These are phyloP conservation scores for Cryptococcus deneoformans DNA, from an alignment of 1,284 basidiomycete species.

Conservation along the genomic window DNA sequence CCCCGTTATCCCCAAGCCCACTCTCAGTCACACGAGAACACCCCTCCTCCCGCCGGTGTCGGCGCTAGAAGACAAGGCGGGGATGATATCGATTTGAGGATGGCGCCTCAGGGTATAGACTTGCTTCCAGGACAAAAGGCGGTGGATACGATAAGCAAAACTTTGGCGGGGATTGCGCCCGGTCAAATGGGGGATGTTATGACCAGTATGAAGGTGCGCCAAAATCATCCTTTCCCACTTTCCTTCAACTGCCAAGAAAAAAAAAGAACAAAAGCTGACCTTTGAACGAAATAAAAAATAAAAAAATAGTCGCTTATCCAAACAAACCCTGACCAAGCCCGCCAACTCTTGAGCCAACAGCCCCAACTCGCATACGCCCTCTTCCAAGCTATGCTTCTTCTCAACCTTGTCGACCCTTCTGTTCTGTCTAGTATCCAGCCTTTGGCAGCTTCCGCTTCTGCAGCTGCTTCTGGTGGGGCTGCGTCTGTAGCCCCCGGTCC, in stretches of 20 bases:
- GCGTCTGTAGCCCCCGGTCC: constrained; percentile 15
- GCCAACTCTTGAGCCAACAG: constrained; percentile 70
- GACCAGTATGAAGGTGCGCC: constrained; percentile 89
- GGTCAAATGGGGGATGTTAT: constrained; percentile 91
- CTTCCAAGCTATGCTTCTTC: constrained; percentile 90
- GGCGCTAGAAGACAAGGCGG: background rate
- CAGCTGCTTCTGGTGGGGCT: constrained; percentile 22
- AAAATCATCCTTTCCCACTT: background rate
- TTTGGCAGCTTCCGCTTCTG: constrained; percentile 28
- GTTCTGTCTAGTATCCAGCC: constrained; percentile 63
- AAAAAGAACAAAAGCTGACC: too few relatives aligned
- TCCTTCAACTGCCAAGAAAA: background rate
- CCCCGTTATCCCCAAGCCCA: background rate
- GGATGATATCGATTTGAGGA: constrained; percentile 16
- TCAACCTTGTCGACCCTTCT: constrained; percentile 89
- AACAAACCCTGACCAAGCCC: constrained; percentile 86
- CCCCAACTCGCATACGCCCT: constrained; percentile 95
- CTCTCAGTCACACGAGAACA: too few relatives aligned
- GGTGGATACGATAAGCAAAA: constrained; percentile 82
- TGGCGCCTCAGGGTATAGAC: constrained; percentile 72
- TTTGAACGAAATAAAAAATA: background rate
- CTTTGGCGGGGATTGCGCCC: constrained; percentile 78
- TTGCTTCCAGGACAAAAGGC: constrained; percentile 71
- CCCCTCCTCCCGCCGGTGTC: constrained; percentile 3
- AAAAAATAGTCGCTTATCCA: constrained; percentile 62